These are phyloP conservation scores for Crithidia sp. DNA, from an alignment of 208 protist species.

Conservation along the genomic window DNA sequence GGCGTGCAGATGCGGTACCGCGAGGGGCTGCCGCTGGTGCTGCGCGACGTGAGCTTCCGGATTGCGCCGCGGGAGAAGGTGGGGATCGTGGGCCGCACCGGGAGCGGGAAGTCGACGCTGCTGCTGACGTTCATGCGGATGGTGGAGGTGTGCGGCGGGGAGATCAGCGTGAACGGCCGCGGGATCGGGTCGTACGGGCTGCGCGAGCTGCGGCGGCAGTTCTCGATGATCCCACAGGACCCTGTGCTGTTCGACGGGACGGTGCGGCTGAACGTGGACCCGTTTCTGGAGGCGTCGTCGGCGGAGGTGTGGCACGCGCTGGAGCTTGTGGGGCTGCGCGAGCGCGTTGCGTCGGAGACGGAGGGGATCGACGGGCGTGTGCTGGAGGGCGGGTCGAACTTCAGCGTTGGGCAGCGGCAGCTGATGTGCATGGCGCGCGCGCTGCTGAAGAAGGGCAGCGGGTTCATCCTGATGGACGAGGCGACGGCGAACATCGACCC, in stretches of 20 bases:
- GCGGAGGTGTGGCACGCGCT: constrained; percentile 46
- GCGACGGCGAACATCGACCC: constrained; percentile 79
- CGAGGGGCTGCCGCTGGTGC: too few relatives aligned
- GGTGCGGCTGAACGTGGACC: constrained; percentile 77
- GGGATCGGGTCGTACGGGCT: constrained; percentile 37
- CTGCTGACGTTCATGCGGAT: constrained; percentile 73
- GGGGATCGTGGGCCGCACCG: constrained; percentile 83
- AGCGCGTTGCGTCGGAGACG: constrained; percentile 27
- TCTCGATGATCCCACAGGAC: constrained; percentile 87
- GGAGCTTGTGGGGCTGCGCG: constrained; percentile 49
- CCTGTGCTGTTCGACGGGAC: constrained; percentile 82
- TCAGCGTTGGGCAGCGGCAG: constrained; percentile 78
- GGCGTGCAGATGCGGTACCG: too few relatives aligned
- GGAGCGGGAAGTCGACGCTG: constrained; percentile 87
- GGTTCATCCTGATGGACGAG: constrained; percentile 85
- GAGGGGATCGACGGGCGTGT: constrained; percentile 42
- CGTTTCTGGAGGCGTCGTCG: constrained; percentile 36
- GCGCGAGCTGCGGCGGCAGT: constrained; percentile 56
- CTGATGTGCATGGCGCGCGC: constrained; percentile 74
- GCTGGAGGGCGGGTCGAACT: constrained; percentile 66
- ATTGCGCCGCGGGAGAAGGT: constrained; percentile 80
- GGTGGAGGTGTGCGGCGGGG: constrained; percentile 60
- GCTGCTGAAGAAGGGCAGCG: constrained; percentile 51
- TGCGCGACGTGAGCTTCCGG: too few relatives aligned
- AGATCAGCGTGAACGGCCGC: constrained; percentile 46